Base-by-base conservation (phyloP, 2,329 filamentous ascomycete genomes). In the Mycocentrospora acerina region DNA sequence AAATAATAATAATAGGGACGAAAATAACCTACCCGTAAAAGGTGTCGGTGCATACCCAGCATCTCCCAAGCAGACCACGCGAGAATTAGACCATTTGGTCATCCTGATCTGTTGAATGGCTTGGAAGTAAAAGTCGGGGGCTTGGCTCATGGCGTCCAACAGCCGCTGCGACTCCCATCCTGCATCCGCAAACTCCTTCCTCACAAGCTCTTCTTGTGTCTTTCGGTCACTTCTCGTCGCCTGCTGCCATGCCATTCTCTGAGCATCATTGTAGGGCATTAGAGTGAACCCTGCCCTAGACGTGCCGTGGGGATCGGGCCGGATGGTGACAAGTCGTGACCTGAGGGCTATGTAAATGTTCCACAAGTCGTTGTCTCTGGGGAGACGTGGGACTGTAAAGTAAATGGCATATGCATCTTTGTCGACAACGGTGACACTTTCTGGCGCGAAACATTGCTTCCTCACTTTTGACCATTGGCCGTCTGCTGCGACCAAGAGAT, bases 401-500 rank as follows among this genome's bases (percentile, higher is more conserved):
- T 70, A 73, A 1, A 54, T 68, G 0, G 56, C 49, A 41, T 65
- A 64, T 29, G 57, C 48, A 2, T 52, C 53, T 22, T 46, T 51
- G 24, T 49, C 32, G 6, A 44, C 16, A 3, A 46, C 35, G 26
- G 15, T 51, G 29, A 45, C 61, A 53, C 29, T 22, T 13, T 55
- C 51, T 3, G 47, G 7, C 12, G 39, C 51, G 17, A 65, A 55
- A 40, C 55, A 54, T 36, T 53, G 42, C 25, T 44, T 55, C 35
- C 60, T 33, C 29, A 72, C 72, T 19, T 67, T 70, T 1, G 78
- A 81, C 18, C 72, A 67, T 32, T 76, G 70, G 0, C 80, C 80
- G 41, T 82, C 79, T 3, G 78, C 77, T 5, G 74, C 78, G 28
- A 82, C 71, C 0, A 82, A 46, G 0, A 82, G 53, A 48, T 81